Percentiles rank a stretch among this genome's conserved stretches.
phyloP scores from a whole-genome alignment of 306 rosid species.

The Gillenia trifoliata region DNA sequence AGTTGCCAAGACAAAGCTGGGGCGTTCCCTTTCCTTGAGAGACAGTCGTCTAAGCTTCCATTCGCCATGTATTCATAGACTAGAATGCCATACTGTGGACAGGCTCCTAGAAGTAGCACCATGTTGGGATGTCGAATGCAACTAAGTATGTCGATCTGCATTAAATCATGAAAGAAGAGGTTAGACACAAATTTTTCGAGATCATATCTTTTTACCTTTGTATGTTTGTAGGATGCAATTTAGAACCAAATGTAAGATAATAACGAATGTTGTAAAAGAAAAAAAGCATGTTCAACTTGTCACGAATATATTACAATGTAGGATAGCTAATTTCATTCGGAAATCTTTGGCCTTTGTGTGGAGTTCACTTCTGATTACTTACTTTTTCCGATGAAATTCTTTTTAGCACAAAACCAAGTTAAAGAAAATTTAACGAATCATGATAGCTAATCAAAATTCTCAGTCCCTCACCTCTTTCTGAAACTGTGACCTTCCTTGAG shows the following conservation, averaged over 20 bases:
- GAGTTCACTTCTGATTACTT: background rate
- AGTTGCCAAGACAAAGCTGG: conserved; percentile 58
- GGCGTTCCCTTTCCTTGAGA: conserved; percentile 40
- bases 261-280: background rate
- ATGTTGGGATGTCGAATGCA: conserved; percentile 94
- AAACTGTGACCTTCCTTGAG: conserved; percentile 78
- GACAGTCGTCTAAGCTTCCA: conserved; percentile 84
- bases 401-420: background rate
- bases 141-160: conserved; percentile 86
- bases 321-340: background rate
- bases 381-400: background rate
- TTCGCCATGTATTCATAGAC: conserved; percentile 89
- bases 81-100: conserved; percentile 81
- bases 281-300: background rate
- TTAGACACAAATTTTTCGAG: background rate
- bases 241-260: background rate
- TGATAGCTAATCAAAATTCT: background rate
- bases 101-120: conserved; percentile 95
- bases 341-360: too few species aligned
- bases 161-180: background rate
- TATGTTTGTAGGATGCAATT: background rate
- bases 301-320: background rate
- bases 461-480: conserved; percentile 78
- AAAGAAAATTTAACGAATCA: background rate
- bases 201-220: conserved; percentile 4